Percentiles rank a stretch among this genome's conserved stretches.
Evolutionary conservation across 2,329 filamentous ascomycete species (phyloP).

Genomic region (Colletotrichum destructivum): DNA sequence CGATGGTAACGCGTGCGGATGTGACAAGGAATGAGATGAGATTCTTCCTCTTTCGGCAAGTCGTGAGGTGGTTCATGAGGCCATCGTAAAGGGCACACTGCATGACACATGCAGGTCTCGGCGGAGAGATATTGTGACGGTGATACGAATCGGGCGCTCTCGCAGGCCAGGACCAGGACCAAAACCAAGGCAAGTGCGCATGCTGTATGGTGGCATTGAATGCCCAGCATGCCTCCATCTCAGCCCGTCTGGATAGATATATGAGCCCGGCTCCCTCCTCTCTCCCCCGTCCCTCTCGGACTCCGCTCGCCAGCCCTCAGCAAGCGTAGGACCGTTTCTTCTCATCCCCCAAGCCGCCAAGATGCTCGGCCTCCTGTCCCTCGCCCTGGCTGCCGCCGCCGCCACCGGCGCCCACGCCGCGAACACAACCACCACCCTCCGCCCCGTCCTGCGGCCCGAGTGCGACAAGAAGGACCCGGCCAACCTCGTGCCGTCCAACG

Average conservation of each 20-base stretch:
- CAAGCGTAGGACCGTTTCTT: slow-evolving; percentile 1
- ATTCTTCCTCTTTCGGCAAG: slow-evolving; percentile 15
- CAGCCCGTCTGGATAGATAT: slow-evolving; percentile 2
- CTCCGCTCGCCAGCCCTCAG: slow-evolving; percentile 3
- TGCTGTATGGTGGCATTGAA: no score
- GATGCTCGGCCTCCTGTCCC: slow-evolving; percentile 35
- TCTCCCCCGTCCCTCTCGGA: not conserved
- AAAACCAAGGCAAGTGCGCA: not conserved
- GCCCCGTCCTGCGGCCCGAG: slow-evolving; percentile 18
- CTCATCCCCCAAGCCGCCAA: not conserved
- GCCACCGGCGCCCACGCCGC: slow-evolving; percentile 22
- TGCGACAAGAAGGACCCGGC: slow-evolving; percentile 32
- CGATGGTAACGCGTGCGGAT: slow-evolving; percentile 3
- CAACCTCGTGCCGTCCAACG: slow-evolving; percentile 47
- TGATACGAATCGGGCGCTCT: slow-evolving; percentile 7
- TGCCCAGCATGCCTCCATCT: slow-evolving; percentile 4
- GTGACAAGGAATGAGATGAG: slow-evolving; percentile 29
- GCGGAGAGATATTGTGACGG: slow-evolving; percentile 18
- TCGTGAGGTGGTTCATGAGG: not conserved
- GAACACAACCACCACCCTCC: slow-evolving; percentile 34
- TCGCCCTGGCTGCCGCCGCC: slow-evolving; percentile 32
- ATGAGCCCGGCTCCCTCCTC: not conserved
- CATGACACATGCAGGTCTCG: slow-evolving; percentile 19
- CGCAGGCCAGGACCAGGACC: slow-evolving; percentile 8
- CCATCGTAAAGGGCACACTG: slow-evolving; percentile 20